These are phyloP conservation scores for Butyriboletus appendiculatus DNA, from an alignment of 1,284 basidiomycete genomes.

Conservation along the genomic window DNA sequence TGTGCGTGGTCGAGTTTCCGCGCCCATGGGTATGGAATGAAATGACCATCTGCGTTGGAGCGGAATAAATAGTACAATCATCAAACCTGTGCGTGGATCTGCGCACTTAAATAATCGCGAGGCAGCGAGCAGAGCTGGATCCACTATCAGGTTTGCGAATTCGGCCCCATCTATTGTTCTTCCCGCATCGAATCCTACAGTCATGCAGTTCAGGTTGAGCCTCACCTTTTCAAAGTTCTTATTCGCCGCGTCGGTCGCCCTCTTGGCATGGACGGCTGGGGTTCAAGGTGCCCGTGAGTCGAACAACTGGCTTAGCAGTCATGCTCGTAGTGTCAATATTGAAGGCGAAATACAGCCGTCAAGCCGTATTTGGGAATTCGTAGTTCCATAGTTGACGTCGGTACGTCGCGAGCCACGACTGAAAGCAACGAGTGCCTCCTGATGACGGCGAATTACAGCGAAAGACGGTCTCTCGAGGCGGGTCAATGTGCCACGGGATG, in stretches of 20 bases:
- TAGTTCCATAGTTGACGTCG: neutral
- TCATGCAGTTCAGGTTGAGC: constrained; percentile 5
- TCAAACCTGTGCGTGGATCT: neutral
- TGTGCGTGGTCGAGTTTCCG: neutral
- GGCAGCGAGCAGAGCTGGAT: neutral
- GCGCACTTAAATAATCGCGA: neutral
- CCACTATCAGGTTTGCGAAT: neutral
- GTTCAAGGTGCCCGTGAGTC: constrained; percentile 19
- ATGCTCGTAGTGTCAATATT: neutral
- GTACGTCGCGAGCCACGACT: constrained; percentile 5
- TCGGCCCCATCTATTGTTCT: neutral
- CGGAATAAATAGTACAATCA: neutral
- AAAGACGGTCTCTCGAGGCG: neutral
- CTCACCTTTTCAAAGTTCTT: neutral
- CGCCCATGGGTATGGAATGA: neutral
- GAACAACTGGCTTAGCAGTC: neutral
- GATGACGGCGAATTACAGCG: neutral
- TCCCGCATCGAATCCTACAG: neutral
- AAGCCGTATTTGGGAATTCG: neutral
- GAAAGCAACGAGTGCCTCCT: neutral
- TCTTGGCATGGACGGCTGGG: constrained; percentile 8
- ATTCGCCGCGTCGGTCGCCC: neutral
- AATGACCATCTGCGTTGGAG: neutral
- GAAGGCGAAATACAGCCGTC: constrained; percentile 2
- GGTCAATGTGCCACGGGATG: neutral